These are phyloP conservation scores for Lodderomyces elongisporus DNA, from an alignment of 1,139 yeast species.

Conservation along the genomic window DNA sequence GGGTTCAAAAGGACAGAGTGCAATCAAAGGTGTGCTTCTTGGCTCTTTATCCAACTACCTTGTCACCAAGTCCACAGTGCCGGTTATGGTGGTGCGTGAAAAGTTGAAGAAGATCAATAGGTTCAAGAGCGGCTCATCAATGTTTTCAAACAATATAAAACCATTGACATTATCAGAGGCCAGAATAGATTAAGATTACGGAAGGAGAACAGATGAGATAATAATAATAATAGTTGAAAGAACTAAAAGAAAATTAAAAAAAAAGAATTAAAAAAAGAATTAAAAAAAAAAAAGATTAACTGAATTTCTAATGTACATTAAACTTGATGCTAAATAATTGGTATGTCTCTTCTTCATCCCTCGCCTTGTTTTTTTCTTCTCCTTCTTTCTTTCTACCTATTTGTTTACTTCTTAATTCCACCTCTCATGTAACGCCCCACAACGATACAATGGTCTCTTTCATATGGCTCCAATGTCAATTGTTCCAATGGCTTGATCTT, in stretches of 20 bases:
- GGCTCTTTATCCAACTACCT: slow-evolving; percentile 75
- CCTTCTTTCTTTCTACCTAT: neutral
- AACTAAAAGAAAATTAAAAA: no score
- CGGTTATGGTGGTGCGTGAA: slow-evolving; percentile 86
- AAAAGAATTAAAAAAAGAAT: no score
- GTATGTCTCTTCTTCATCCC: neutral
- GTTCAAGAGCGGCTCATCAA: slow-evolving; percentile 45
- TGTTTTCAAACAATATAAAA: slow-evolving; percentile 44
- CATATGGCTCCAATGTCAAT: slow-evolving; percentile 97
- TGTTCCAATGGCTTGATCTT: slow-evolving; percentile 98
- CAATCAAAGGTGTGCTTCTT: slow-evolving; percentile 69
- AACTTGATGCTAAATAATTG: no score
- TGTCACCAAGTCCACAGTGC: slow-evolving; percentile 73
- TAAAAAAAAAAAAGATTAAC: neutral
- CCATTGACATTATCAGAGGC: slow-evolving; percentile 49
- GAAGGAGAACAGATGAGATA: no score
- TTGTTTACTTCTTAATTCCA: slow-evolving; percentile 52
- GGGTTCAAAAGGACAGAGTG: slow-evolving; percentile 74
- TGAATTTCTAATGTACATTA: neutral
- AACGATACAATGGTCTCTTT: slow-evolving; percentile 99
- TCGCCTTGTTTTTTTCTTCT: neutral
- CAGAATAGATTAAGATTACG: slow-evolving; percentile 37
- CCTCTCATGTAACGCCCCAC: slow-evolving; percentile 96
- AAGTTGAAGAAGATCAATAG: slow-evolving; percentile 72
- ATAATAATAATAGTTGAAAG: no score